These are phyloP conservation scores for Alternaria angustiovoidea DNA, from an alignment of 2,329 filamentous ascomycete genomes.

Conservation along the genomic window DNA sequence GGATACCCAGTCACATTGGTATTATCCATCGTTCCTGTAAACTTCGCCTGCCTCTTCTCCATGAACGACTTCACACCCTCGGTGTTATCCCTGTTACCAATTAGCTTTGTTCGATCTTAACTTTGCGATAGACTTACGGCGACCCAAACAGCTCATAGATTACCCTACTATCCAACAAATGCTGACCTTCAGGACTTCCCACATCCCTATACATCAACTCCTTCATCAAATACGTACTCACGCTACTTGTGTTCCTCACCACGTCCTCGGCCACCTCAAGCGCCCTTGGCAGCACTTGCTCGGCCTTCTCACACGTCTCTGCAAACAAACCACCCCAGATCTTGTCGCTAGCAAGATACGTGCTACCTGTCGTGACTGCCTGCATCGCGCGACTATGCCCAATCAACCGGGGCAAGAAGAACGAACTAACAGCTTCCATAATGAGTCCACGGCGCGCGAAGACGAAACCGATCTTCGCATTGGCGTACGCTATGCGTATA, in stretches of 20 bases:
- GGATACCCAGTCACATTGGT: slow-evolving; percentile 69
- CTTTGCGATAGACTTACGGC: slow-evolving; percentile 41
- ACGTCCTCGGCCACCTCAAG: slow-evolving; percentile 73
- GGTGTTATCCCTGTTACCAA: slow-evolving; percentile 63
- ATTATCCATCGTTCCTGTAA: slow-evolving; percentile 67
- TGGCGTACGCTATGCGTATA: slow-evolving; percentile 62
- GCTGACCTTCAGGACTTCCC: slow-evolving; percentile 70
- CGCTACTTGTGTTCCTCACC: slow-evolving; percentile 69
- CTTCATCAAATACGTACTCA: slow-evolving; percentile 72
- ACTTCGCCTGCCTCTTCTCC: slow-evolving; percentile 71
- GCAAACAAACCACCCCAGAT: slow-evolving; percentile 70
- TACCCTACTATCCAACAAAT: slow-evolving; percentile 73
- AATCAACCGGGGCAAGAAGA: slow-evolving; percentile 75
- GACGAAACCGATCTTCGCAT: slow-evolving; percentile 76
- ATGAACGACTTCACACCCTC: slow-evolving; percentile 75
- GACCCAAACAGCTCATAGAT: slow-evolving; percentile 67
- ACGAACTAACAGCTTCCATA: slow-evolving; percentile 76
- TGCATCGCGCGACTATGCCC: slow-evolving; percentile 70
- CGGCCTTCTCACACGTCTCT: slow-evolving; percentile 66
- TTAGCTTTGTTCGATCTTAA: background rate
- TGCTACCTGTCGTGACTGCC: slow-evolving; percentile 71
- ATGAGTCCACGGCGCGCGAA: slow-evolving; percentile 74
- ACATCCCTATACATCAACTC: slow-evolving; percentile 73
- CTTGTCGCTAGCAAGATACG: slow-evolving; percentile 60
- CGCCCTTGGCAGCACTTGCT: slow-evolving; percentile 69